phyloP scores from a whole-genome alignment of 2,329 filamentous ascomycete species.

The Ceratocystis lukuohia region DNA sequence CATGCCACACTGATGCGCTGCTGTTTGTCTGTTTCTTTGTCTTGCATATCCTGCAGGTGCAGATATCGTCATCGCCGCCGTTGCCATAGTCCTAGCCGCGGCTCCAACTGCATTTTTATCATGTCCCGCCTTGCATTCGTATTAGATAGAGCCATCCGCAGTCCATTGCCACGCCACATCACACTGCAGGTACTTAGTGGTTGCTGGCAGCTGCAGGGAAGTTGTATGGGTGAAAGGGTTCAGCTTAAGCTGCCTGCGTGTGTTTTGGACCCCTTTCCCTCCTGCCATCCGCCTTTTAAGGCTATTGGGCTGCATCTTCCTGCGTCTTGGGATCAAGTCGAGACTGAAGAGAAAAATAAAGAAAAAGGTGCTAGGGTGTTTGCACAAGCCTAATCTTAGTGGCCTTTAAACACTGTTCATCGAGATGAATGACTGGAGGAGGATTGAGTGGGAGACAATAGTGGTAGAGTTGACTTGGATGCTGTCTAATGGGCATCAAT shows the following conservation, averaged over 20 bases:
- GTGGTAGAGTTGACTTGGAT: neutral
- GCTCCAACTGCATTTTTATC: neutral
- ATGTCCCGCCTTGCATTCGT: conserved; percentile 16
- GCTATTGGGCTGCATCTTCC: neutral
- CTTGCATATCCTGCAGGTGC: neutral
- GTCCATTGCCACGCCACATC: neutral
- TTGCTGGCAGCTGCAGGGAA: conserved; percentile 2
- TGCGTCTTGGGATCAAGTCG: neutral
- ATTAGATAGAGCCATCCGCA: neutral
- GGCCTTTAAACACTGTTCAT: neutral
- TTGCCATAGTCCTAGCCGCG: neutral
- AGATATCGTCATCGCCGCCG: neutral
- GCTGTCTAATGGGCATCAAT: neutral
- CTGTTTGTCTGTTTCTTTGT: too few relatives aligned
- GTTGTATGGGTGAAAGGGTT: neutral
- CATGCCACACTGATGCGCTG: too few relatives aligned
- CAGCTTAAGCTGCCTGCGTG: neutral
- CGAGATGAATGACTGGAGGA: neutral
- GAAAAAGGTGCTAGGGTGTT: neutral
- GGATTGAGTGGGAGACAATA: neutral
- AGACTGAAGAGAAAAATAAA: neutral
- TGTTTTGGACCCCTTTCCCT: neutral
- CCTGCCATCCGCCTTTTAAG: neutral
- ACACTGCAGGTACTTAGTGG: neutral
- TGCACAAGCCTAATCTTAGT: neutral